These are phyloP conservation scores for Rhododendron williamsianum DNA, from an alignment of 148 eudicot genomes.

Conservation along the genomic window DNA sequence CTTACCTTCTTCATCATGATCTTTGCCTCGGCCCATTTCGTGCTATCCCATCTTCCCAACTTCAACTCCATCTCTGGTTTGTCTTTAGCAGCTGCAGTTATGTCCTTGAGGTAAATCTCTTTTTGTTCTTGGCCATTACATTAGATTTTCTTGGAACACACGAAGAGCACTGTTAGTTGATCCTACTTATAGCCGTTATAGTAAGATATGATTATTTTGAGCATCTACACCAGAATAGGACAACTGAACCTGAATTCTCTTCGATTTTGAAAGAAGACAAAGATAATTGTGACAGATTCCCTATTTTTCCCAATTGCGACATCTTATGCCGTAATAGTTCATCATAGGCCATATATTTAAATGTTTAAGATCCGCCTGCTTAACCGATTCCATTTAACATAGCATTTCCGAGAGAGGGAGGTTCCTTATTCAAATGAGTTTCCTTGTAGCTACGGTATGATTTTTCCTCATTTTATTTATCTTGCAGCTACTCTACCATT, in stretches of 20 bases:
- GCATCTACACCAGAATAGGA: not conserved
- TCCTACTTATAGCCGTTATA: not conserved
- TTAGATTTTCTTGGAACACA: not conserved
- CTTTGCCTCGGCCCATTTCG: conserved; percentile 29
- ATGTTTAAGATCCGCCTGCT: not conserved
- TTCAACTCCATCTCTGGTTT: conserved; percentile 29
- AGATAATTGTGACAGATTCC: not conserved
- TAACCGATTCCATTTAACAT: not conserved
- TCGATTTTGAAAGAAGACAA: not conserved
- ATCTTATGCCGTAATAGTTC: not conserved
- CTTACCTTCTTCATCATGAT: conserved; percentile 32
- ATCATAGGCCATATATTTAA: not conserved
- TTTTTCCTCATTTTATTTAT: not conserved
- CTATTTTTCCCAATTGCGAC: not conserved
- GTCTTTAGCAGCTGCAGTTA: conserved; percentile 31
- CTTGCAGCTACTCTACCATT: conserved; percentile 28
- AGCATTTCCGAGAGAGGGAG: not conserved
- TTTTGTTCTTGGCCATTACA: not conserved
- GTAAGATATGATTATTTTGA: not conserved
- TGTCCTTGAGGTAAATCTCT: conserved; percentile 28
- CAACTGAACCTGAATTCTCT: not conserved
- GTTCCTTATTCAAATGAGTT: not conserved
- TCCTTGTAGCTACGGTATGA: not conserved
- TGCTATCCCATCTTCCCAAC: conserved; percentile 33
- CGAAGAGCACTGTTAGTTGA: not conserved